Evolutionary conservation across 2,329 filamentous ascomycete species (phyloP), one percentile per base, ranked within the genome.

Genomic region (Coleophoma crateriformis): DNA sequence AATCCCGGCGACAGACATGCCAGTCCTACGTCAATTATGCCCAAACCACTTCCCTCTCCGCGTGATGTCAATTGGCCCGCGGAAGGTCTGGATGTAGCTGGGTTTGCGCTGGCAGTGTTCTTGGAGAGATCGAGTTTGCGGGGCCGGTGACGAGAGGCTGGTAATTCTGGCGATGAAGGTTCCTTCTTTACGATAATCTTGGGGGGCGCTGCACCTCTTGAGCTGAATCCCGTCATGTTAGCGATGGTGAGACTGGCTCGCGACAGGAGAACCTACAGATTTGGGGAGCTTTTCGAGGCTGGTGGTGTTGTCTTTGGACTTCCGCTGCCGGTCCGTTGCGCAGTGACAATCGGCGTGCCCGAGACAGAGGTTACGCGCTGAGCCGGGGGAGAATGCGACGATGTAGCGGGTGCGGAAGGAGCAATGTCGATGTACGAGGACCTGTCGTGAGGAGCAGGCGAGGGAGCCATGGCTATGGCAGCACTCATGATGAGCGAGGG

Each of bases 101-200:
- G 76, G 50, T 68, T 69, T 13, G 55, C 58, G 48, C 58, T 63
- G n/a, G 77, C 74, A 52, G 70, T 75, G 59, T 79, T 79, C 65
- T 84, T 85, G 54, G 88, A 88, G 33, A 95, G 78, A 67, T 94
- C 88, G 50, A 95, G 78, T 63, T 82, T 85, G 62, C 86, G 81
- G 13, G 88, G 88, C 51, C 88, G 80, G 62, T 89, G 88, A 46
- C 88, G 81, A 48, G 86, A 80, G 52, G 82, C 80, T 47, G 82
- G 77, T 62, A 94, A 81, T 55, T 87, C 87, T 48, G 92, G 92
- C 43, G 92, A 96, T 39, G 87, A 96, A 38, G 87, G 82, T 33
- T 91, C 91, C 69, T 99, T 94, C 71, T 96, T 96, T 77, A 97
- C 97, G 52, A 99, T 91, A 56, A 95, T 79, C 55, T 96, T 95